These are phyloP conservation scores for Candida rishiriensis DNA, from an alignment of 805 yeast genomes.

Conservation along the genomic window DNA sequence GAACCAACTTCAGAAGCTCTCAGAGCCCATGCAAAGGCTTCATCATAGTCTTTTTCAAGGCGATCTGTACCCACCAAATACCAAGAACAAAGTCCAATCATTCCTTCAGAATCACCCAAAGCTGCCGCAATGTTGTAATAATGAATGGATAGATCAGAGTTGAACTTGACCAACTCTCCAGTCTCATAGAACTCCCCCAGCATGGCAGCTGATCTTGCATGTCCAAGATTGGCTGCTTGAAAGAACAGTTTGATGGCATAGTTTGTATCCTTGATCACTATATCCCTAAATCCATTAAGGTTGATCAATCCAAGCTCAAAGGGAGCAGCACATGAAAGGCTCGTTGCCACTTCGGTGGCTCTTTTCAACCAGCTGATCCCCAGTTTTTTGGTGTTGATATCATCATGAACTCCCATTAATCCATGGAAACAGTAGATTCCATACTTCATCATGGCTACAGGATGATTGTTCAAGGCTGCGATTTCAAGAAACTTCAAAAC, in stretches of 20 bases:
- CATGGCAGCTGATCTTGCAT: conserved; percentile 70
- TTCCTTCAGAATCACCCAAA: conserved; percentile 82
- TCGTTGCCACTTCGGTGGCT: conserved; percentile 80
- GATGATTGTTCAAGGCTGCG: conserved; percentile 89
- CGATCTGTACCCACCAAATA: conserved; percentile 88
- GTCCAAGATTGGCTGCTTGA: conserved; percentile 86
- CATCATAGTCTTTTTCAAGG: conserved; percentile 72
- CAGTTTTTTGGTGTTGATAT: conserved; percentile 65
- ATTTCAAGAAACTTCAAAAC: conserved; percentile 77
- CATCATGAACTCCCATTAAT: conserved; percentile 73
- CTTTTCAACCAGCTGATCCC: conserved; percentile 93
- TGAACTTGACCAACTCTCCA: conserved; percentile 72
- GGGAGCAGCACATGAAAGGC: conserved; percentile 88
- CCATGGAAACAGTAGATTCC: conserved; percentile 85
- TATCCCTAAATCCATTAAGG: conserved; percentile 79
- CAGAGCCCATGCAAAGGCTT: conserved; percentile 93
- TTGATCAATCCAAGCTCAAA: conserved; percentile 85
- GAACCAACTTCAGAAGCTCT: conserved; percentile 74
- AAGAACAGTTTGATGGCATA: conserved; percentile 85
- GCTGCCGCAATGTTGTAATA: conserved; percentile 89
- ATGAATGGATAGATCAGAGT: conserved; percentile 81
- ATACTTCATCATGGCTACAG: conserved; percentile 93
- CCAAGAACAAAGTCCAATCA: conserved; percentile 97
- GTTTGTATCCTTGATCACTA: conserved; percentile 74
- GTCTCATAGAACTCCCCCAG: conserved; percentile 82